Evolutionary conservation across 192 early-diverging fungal genomes (phyloP), one percentile per base, ranked within the genome.

Genomic region (Coemansia sp.): DNA sequence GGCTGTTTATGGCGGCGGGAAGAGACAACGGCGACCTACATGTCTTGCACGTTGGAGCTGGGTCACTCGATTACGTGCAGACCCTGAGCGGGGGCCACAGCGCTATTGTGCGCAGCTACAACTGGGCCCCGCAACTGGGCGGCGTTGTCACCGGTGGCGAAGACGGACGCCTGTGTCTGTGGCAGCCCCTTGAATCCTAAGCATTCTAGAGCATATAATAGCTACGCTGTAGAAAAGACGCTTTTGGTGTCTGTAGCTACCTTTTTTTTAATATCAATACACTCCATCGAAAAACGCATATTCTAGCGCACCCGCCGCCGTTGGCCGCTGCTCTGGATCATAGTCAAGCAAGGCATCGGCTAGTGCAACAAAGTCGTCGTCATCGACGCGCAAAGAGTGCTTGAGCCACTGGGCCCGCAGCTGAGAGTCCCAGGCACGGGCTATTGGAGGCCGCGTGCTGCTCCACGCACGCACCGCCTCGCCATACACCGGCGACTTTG

Each of bases 1-100:
- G 93, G 18, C 77, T 97, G 32, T 98, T 80, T 60, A 55, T 96
- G 40, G 61, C 87, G 11, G 77, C 81, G 2, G 96, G 96, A n/a
- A 83, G 83, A 4, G 85, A 91, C 55, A 75, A 54, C 0, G 73
- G 94, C 40, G 78, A 85, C 34, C 67, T 97, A 7, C 81, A 81
- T 24, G 61, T 90, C 24, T 58, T 96, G 56, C 85, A 97, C 66
- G 93, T 98, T 19, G 84, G 79, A 36, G 69, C 89, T 9, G 79
- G 80, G 26, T 62, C 78, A 2, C 53, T 97, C 35, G 85, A 94
- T 43, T 71, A 91, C 9, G 87, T 89, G 11, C 86, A 90, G 53
- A 74, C 77, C 2, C 58, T 97, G 32, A 66, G 80, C n/a, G 85
- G 80, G 9, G 94, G 85, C 7, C 94, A 98, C 48, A 60, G 66